phyloP scores from a whole-genome alignment of 306 rosid genomes.

The Senna tora region DNA sequence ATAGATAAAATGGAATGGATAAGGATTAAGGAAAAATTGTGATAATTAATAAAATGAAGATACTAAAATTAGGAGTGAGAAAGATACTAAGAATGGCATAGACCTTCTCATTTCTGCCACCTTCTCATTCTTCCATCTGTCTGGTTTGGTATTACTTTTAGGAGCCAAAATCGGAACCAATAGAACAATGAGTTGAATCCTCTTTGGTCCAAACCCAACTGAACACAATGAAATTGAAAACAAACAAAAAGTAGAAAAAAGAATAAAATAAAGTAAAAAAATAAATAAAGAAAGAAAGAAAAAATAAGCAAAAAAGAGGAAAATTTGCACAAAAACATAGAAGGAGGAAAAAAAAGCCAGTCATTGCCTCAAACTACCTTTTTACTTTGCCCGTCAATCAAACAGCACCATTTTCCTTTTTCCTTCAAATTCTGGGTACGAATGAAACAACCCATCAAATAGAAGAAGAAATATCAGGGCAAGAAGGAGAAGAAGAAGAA shows the following conservation, averaged over 20 bases:
- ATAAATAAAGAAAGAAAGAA: no score
- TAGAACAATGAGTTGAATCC: conserved; percentile 47
- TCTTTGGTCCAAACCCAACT: conserved; percentile 49
- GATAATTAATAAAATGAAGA: conserved; percentile 14
- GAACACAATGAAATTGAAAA: conserved; percentile 36
- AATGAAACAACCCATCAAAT: conserved; percentile 32
- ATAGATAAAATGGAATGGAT: neutral
- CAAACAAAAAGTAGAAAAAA: neutral
- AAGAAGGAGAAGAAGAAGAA: conserved; percentile 19
- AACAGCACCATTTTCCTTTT: conserved; percentile 34
- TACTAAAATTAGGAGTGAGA: conserved; percentile 37
- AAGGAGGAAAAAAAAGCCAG: conserved; percentile 27
- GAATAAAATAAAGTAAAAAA: neutral
- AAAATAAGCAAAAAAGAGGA: neutral
- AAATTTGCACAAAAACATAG: conserved; percentile 37
- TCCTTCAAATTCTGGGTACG: conserved; percentile 45
- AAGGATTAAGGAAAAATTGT: neutral
- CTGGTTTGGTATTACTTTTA: conserved; percentile 57
- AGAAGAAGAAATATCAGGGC: conserved; percentile 34
- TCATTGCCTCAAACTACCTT: conserved; percentile 48
- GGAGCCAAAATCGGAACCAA: conserved; percentile 71
- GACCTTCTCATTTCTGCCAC: conserved; percentile 28
- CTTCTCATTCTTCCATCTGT: conserved; percentile 57
- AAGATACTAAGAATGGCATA: conserved; percentile 49
- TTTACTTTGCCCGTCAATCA: conserved; percentile 61